Evolutionary conservation across 2,329 filamentous ascomycete species (phyloP), one percentile per base, ranked within the genome.

Genomic region (Rosellinia necatrix): DNA sequence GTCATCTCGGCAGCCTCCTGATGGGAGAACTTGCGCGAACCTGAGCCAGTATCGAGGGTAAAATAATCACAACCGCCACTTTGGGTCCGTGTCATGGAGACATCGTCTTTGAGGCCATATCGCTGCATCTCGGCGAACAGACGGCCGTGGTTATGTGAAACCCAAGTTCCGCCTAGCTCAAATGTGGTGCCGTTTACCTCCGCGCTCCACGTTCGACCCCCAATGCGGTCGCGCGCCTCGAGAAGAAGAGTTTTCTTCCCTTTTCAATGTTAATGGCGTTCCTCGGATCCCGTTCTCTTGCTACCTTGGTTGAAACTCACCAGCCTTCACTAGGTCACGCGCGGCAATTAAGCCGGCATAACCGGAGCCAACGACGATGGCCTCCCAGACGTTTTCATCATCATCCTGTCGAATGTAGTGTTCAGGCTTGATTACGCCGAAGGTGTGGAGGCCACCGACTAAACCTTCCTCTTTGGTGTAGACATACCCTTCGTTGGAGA

Each of bases 81-180:
- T n/a, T n/a, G n/a, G n/a, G n/a, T n/a, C n/a, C n/a, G n/a, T n/a
- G 41, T 44, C 27, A 19, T n/a, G 2, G 30, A 24, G 12, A 48
- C 8, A 19, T 48, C 30, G 5, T 37, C 30, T 19, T 48, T 15
- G 5, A 38, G 17, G 6, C 34, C 34, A 12, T 48, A 48, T 6
- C 44, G 44, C 21, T 24, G 19, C 44, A 48, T 48, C 12, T 48
- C 44, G 12, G 12, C 19, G 8, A 48, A 48, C 10, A 38, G 13
- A 13, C 24, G 24, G 13, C 30, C 30, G 2, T 35, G 29, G 12
- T 25, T n/a, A 29, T 48, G 44, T 13, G 44, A 35, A 15, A 48
- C 44, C 44, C 44, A 48, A 15, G 44, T 48, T 4, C 44, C 44
- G 4, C 44, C 44, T 30, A 48, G 35, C 13, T 48, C 44, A 17